Conservation (phyloP, 202 grass and related monocot genomes). For the Musa balbisiana region DNA sequence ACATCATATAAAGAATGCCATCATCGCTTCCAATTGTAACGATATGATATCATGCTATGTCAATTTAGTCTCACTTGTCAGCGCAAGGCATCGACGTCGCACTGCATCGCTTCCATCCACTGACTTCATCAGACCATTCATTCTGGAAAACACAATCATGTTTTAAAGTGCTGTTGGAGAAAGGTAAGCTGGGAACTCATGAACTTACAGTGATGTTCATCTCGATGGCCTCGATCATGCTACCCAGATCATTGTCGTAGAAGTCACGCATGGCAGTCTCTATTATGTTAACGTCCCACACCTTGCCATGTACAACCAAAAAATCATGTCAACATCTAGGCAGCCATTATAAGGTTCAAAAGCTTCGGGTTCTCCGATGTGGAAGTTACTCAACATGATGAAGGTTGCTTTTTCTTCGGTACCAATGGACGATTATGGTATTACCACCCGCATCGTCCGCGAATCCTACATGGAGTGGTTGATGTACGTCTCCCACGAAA, state of each 20-base stretch:
- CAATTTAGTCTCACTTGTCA: constrained; percentile 6
- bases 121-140: constrained; percentile 18
- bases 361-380: neutral
- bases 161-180: too few species aligned
- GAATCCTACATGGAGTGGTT: constrained; percentile 71
- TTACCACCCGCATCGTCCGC: constrained; percentile 53
- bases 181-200: neutral
- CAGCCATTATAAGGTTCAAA: too few species aligned
- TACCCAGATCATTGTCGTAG: constrained; percentile 19
- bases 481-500: constrained; percentile 74
- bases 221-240: constrained; percentile 32
- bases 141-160: neutral
- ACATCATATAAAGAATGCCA: constrained; percentile 43
- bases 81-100: constrained; percentile 13
- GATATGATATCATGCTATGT: neutral
- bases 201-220: constrained; percentile 50
- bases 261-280: constrained; percentile 44
- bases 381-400: constrained; percentile 44
- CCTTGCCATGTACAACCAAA: constrained; percentile 25
- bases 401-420: constrained; percentile 51
- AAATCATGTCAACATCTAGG: neutral
- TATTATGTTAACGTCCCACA: constrained; percentile 61
- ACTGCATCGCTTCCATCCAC: constrained; percentile 5
- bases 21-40: neutral
- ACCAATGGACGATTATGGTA: constrained; percentile 64